Evolutionary conservation across 768 basidiomycete genomes (phyloP), one percentile per base, ranked within the genome.

Genomic region (Lactarius sanguifluus): DNA sequence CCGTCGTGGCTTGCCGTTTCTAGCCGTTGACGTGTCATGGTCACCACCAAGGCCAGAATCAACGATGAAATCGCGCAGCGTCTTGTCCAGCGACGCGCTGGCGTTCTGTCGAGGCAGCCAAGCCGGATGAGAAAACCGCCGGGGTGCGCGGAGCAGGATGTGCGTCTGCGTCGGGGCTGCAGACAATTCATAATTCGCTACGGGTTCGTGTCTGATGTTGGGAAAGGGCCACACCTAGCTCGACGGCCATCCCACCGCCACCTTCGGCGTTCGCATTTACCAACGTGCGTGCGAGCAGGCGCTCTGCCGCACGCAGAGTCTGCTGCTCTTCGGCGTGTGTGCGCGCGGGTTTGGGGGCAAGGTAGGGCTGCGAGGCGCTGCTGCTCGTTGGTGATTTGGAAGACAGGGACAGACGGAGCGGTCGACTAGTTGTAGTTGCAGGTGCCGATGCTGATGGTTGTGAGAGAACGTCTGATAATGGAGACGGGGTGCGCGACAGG

Each of bases 141-240:
- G 75, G 1, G 82, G 82, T 0, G 82, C 82, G 55, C 80, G 80
- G 25, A 83, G 76, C 13, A 81, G 73, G 56, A 84, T 70, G 34
- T 84, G 82, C 0, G 76, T 81, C 50, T 82, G 81, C 0, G 83
- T 83, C 9, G 83, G 78, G 10, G 78, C 82, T 83, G 66, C n/a
- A 20, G 8, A 45, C 20, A 25, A 43, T 18, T 34, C 38, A 38
- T 32, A 36, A 40, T 3, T 13, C 47, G 56, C 34, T 23, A 45
- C n/a, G 9, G 58, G 25, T 28, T 3, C 43, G 23, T 50, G 23
- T 23, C 47, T 50, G 12, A 50, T 12, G 47, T 25, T 25, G 47
- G 52, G 20, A 58, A 43, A 47, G 28, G 47, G 34, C 1, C 76
- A 40, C 65, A 81, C 81, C 75, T 68, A 82, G 75, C 67, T 82